Conservation (phyloP, 495 filamentous ascomycete genomes). For the Bathelium albidoporum region DNA sequence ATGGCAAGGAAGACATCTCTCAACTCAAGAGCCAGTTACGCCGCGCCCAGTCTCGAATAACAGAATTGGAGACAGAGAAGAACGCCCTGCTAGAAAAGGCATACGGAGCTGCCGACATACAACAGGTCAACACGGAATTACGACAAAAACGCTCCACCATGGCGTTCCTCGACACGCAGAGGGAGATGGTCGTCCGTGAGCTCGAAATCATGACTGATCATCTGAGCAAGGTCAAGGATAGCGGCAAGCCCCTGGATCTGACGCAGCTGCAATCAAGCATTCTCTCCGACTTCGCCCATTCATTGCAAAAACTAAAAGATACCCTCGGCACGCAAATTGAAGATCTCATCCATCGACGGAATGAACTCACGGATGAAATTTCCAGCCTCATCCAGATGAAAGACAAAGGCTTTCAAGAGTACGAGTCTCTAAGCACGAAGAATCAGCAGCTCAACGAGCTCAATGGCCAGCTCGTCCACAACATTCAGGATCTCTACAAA, state of each 20-base stretch:
- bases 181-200: conserved; percentile 89
- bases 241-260: conserved; percentile 33
- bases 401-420: conserved; percentile 87
- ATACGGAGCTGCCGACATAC: conserved; percentile 64
- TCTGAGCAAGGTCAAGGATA: conserved; percentile 56
- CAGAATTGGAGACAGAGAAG: conserved; percentile 67
- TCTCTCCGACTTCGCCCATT: conserved; percentile 77
- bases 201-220: conserved; percentile 78
- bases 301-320: conserved; percentile 76
- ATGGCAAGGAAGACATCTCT: conserved; percentile 58
- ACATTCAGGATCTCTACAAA: conserved; percentile 89
- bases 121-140: conserved; percentile 74
- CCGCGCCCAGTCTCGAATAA: conserved; percentile 67
- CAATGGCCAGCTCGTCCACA: conserved; percentile 89
- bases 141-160: conserved; percentile 92
- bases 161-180: conserved; percentile 86
- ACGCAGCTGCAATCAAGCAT: conserved; percentile 62
- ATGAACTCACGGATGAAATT: conserved; percentile 72
- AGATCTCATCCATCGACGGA: conserved; percentile 70
- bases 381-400: conserved; percentile 66
- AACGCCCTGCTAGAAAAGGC: conserved; percentile 41
- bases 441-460: conserved; percentile 88
- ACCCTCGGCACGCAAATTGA: conserved; percentile 69
- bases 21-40: conserved; percentile 68
- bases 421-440: conserved; percentile 84